These are phyloP conservation scores for Ceratocystis cacaofunesta DNA, from an alignment of 2,329 filamentous ascomycete species.

Conservation along the genomic window DNA sequence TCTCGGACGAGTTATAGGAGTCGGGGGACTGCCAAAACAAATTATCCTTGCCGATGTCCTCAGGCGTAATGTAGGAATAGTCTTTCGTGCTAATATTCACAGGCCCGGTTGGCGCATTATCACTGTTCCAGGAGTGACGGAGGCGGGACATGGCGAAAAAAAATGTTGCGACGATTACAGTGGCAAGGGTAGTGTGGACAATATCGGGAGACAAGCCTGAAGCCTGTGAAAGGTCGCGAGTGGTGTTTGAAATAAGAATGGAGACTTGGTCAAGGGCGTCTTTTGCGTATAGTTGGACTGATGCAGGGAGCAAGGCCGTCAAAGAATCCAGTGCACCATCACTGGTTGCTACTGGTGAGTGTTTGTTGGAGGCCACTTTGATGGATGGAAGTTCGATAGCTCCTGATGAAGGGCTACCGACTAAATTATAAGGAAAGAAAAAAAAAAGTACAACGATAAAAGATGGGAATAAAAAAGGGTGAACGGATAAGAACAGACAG, in stretches of 20 bases:
- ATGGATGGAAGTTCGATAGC: slow-evolving; percentile 12
- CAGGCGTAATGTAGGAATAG: slow-evolving; percentile 70
- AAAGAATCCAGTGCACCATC: slow-evolving; percentile 40
- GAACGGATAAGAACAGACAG: not conserved
- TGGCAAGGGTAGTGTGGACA: slow-evolving; percentile 34
- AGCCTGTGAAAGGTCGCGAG: slow-evolving; percentile 38
- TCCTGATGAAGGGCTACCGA: slow-evolving; percentile 12
- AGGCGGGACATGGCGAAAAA: slow-evolving; percentile 35
- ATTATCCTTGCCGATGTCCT: slow-evolving; percentile 42
- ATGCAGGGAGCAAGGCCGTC: slow-evolving; percentile 33
- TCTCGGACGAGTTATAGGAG: not conserved
- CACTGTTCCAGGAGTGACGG: slow-evolving; percentile 32
- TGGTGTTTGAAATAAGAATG: slow-evolving; percentile 32
- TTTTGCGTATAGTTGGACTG: slow-evolving; percentile 40
- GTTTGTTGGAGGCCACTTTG: slow-evolving; percentile 45
- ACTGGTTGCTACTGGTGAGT: slow-evolving; percentile 24
- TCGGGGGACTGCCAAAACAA: slow-evolving; percentile 21
- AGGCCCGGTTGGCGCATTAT: slow-evolving; percentile 24
- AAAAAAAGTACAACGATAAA: not conserved
- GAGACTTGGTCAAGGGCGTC: slow-evolving; percentile 12
- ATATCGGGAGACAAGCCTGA: slow-evolving; percentile 34
- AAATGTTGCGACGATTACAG: slow-evolving; percentile 30
- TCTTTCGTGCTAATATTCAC: slow-evolving; percentile 58
- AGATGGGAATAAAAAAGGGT: not conserved
- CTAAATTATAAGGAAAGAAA: slow-evolving; percentile 6